Evolutionary conservation across 805 yeast species (phyloP), one percentile per base, ranked within the genome.

Genomic region (Candida sphagnicola): DNA sequence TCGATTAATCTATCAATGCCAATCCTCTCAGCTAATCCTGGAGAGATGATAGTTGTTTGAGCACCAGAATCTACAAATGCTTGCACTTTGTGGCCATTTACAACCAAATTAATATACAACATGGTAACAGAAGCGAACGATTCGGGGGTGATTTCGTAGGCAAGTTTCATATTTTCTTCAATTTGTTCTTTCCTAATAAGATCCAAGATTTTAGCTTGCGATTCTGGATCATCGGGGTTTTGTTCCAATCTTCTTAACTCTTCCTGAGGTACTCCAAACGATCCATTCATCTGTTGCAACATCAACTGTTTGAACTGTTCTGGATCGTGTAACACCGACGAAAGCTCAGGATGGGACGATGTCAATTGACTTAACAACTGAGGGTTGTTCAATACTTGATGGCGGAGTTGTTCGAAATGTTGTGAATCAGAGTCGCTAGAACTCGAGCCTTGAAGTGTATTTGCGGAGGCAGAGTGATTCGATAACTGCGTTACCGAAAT

Each of bases 21-120:
- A 42, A 90, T 77, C 34, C 69, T 65, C 44, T 83, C 85, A 0
- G 95, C 96, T 46, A 90, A 68, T 30, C 69, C 65, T 1, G 95
- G 85, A 23, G 89, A 80, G 53, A 93, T 78, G 29, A 93, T 82
- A 0, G 99, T 89, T 19, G 78, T 69, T 59, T 89, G 96, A 0
- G 99, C 98, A 2, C 99, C 99, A 0, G 97, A 80, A 57, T 93
- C 99, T 4, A 93, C 95, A 66, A 93, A 88, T 0, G 98, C 98
- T 56, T 86, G 86, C 2, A 89, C 83, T 16, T 82, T 80, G 33
- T 73, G 70, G 1, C 93, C 91, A 52, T 93, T 90, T 26, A 91
- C 82, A 47, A 78, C 82, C 29, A 88, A 71, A 40, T 80, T 72
- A 12, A 93, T 79, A 60, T 82, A 91, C 28, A 93, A 72, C 96